Percentiles rank a stretch among this genome's conserved stretches.
phyloP scores from a whole-genome alignment of 129 eudicot genomes.

The Apium graveolens region DNA sequence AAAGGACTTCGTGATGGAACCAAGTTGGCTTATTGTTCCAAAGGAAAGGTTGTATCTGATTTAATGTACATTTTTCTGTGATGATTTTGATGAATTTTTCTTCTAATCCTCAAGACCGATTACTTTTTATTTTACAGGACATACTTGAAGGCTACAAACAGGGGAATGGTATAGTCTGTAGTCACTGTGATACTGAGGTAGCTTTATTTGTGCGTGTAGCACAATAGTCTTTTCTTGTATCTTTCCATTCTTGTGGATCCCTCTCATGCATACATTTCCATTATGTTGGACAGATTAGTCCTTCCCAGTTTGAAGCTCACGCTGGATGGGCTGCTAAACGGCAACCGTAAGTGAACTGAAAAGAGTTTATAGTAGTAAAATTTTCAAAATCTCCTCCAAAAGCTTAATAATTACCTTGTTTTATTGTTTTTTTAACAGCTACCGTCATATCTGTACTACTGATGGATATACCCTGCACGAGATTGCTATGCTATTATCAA shows the following conservation, averaged over 20 bases:
- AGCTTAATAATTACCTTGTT: background rate
- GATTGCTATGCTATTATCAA: constrained; percentile 69
- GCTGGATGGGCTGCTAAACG: constrained; percentile 98
- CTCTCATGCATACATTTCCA: constrained; percentile 4
- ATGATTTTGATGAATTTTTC: constrained; percentile 8
- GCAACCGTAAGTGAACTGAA: constrained; percentile 70
- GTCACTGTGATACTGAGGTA: constrained; percentile 83
- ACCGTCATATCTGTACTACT: constrained; percentile 73
- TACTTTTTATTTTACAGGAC: constrained; percentile 37
- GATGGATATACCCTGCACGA: constrained; percentile 83
- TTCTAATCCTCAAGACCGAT: background rate
- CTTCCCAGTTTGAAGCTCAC: constrained; percentile 95
- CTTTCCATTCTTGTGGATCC: background rate
- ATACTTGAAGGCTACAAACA: constrained; percentile 86
- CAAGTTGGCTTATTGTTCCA: constrained; percentile 72
- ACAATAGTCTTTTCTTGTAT: background rate
- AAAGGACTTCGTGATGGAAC: constrained; percentile 96
- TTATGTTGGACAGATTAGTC: constrained; percentile 62
- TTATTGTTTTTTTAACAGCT: constrained; percentile 37
- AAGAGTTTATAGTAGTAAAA: background rate
- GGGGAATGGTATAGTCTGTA: constrained; percentile 86
- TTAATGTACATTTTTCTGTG: background rate
- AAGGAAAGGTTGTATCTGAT: constrained; percentile 61
- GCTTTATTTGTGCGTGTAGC: constrained; percentile 5
- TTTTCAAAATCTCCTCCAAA: background rate